Percentiles rank a stretch among this genome's conserved stretches.
phyloP scores from a whole-genome alignment of 139 green algal species.

The Gonium pectorale region DNA sequence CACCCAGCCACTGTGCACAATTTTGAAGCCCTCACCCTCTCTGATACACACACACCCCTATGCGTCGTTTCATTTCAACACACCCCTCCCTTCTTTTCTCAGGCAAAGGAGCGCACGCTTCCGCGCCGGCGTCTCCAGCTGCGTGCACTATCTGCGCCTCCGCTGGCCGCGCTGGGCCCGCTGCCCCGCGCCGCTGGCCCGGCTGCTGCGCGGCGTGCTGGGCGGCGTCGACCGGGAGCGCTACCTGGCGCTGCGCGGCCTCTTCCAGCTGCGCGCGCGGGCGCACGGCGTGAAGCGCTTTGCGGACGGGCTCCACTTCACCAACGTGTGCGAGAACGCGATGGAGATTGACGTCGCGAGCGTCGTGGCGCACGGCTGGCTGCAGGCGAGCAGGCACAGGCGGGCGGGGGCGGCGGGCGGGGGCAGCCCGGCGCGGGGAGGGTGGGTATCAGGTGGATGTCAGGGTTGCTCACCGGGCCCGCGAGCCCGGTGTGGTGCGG shows the following conservation, averaged over 20 bases:
- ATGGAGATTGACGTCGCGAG: constrained; percentile 40
- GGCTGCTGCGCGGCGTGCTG: not conserved
- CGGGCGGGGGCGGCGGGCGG: too few species aligned
- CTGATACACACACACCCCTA: too few species aligned
- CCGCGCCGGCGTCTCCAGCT: too few species aligned
- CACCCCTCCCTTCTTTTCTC: too few species aligned
- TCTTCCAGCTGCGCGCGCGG: constrained; percentile 37
- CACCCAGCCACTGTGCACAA: too few species aligned
- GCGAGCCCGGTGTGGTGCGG: too few species aligned
- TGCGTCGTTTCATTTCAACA: too few species aligned
- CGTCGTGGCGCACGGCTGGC: constrained; percentile 34
- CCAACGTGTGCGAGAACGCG: constrained; percentile 30
- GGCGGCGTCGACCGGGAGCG: constrained; percentile 20
- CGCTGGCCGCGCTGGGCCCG: not conserved
- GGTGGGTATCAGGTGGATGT: too few species aligned
- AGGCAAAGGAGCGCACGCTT: too few species aligned
- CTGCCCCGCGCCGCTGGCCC: not conserved
- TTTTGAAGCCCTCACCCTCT: too few species aligned
- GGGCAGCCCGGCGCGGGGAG: too few species aligned
- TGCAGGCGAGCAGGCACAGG: constrained; percentile 30
- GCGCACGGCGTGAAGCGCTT: not conserved
- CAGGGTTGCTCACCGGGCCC: too few species aligned
- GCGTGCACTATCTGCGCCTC: not conserved
- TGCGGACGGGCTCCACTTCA: constrained; percentile 21
- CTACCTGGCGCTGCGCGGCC: constrained; percentile 32